Conservation (phyloP, 176 grass and related monocot genomes). For the Poa annua region DNA sequence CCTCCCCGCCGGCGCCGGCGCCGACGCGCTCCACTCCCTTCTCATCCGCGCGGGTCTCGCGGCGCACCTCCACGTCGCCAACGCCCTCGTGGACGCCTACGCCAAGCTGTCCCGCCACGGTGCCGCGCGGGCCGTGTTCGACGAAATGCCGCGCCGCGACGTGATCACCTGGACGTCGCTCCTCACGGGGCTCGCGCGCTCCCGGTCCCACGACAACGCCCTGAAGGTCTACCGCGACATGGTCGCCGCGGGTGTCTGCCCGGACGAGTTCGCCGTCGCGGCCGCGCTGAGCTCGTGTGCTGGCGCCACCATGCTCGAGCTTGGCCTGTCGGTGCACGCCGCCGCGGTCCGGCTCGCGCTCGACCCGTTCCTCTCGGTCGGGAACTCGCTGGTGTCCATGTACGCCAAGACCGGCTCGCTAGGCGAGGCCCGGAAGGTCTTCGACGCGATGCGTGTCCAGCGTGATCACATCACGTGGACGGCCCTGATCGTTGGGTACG, state of each 20-base stretch:
- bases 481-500: constrained; percentile 59
- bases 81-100: constrained; percentile 69
- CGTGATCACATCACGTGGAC: constrained; percentile 56
- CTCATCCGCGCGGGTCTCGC: constrained; percentile 58
- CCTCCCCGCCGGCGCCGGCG: not conserved
- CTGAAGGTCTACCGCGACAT: constrained; percentile 47
- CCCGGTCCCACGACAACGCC: constrained; percentile 43
- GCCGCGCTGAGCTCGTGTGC: constrained; percentile 58
- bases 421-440: constrained; percentile 40
- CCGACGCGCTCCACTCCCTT: constrained; percentile 44
- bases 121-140: constrained; percentile 51
- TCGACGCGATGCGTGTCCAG: constrained; percentile 45
- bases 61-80: constrained; percentile 57
- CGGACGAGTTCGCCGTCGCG: constrained; percentile 57
- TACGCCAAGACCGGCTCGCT: constrained; percentile 64
- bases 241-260: constrained; percentile 21
- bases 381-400: constrained; percentile 70
- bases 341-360: constrained; percentile 18
- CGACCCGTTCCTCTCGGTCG: constrained; percentile 52
- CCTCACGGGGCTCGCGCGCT: constrained; percentile 55
- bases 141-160: constrained; percentile 60
- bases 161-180: constrained; percentile 75
- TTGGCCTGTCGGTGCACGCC: constrained; percentile 54
- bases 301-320: constrained; percentile 41
- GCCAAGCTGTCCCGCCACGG: constrained; percentile 44